Evolutionary conservation across 345 rosid species (phyloP).

Genomic region (Brassica incana): DNA sequence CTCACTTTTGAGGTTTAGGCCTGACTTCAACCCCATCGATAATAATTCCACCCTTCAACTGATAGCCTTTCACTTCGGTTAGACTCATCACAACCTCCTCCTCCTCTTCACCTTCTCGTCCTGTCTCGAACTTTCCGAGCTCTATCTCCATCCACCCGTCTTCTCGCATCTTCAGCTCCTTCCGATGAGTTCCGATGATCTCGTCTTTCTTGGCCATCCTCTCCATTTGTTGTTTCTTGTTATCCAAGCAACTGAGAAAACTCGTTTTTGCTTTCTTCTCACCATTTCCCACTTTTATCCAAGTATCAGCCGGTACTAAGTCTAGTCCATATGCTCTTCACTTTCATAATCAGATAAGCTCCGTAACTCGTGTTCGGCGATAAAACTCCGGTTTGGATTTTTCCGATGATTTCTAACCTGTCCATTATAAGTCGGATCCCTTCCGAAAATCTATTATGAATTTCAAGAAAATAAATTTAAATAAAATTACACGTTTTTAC

Average conservation of each 20-base stretch:
- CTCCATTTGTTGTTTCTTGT: constrained; percentile 37
- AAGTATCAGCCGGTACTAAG: constrained; percentile 47
- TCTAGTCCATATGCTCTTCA: constrained; percentile 54
- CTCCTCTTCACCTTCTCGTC: constrained; percentile 23
- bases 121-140: constrained; percentile 60
- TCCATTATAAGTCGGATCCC: constrained; percentile 44
- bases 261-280: not conserved
- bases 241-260: constrained; percentile 28
- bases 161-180: constrained; percentile 38
- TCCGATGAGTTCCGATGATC: constrained; percentile 2
- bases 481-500: not conserved
- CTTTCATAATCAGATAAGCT: constrained; percentile 50
- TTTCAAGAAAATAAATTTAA: not conserved
- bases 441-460: constrained; percentile 45
- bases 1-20: constrained; percentile 22
- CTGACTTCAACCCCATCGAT: no score
- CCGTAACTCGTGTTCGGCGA: constrained; percentile 52
- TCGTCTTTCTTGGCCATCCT: not conserved
- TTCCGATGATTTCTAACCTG: constrained; percentile 52
- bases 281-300: constrained; percentile 31
- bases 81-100: constrained; percentile 53
- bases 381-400: constrained; percentile 33
- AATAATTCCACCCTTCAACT: constrained; percentile 24
- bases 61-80: constrained; percentile 69
- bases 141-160: constrained; percentile 85